Evolutionary conservation across 2,329 filamentous ascomycete species (phyloP).

Genomic region (Orbilia brochopaga): DNA sequence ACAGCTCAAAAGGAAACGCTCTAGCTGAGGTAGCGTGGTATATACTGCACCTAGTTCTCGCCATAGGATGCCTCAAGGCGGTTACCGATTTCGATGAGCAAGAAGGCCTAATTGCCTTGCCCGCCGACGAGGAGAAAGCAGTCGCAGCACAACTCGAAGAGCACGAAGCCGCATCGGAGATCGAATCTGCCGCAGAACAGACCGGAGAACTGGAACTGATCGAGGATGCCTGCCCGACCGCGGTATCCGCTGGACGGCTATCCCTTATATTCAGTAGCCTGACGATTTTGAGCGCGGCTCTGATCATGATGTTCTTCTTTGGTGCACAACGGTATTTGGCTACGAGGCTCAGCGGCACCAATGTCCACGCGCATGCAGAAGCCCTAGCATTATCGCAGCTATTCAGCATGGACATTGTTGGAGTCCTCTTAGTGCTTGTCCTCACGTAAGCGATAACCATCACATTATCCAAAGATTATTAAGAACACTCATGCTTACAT

Average conservation of each 20-base stretch:
- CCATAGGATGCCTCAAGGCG: slow-evolving; percentile 17
- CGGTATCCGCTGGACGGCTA: slow-evolving; percentile 3
- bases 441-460: slow-evolving; percentile 22
- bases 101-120: slow-evolving; percentile 29
- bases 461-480: no score
- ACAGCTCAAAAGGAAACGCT: slow-evolving; percentile 14
- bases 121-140: slow-evolving; percentile 25
- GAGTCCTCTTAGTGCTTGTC: slow-evolving; percentile 9
- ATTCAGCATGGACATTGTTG: slow-evolving; percentile 31
- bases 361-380: slow-evolving; percentile 15
- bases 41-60: slow-evolving; percentile 20
- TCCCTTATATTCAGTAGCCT: slow-evolving; percentile 29
- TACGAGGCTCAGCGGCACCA: background rate
- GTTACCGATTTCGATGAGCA: slow-evolving; percentile 23
- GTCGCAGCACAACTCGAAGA: background rate
- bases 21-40: slow-evolving; percentile 27
- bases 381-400: slow-evolving; percentile 25
- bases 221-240: background rate
- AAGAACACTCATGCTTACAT: no score
- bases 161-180: background rate
- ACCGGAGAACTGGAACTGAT: background rate
- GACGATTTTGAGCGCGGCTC: slow-evolving; percentile 7
- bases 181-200: slow-evolving; percentile 1
- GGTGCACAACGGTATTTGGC: slow-evolving; percentile 19
- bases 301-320: slow-evolving; percentile 17